Percentiles rank a stretch among this genome's conserved stretches.
These are phyloP conservation scores for Myriosclerotinia duriaeana DNA, from an alignment of 2,329 filamentous ascomycete species.

Conservation along the genomic window DNA sequence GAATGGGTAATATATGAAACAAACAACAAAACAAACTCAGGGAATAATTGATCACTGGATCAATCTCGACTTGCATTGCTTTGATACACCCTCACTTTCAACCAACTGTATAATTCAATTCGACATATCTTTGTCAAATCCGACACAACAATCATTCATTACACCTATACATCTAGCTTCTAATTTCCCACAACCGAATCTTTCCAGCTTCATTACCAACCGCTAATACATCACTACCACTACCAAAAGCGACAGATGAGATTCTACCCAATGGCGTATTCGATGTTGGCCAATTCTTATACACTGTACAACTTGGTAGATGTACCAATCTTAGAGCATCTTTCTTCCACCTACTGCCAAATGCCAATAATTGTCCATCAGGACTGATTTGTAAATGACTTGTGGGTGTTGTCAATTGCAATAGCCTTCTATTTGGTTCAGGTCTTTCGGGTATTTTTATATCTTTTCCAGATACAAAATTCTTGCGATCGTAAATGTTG, in stretches of 20 bases:
- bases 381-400: conserved; percentile 78
- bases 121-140: background rate
- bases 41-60: background rate
- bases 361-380: conserved; percentile 85
- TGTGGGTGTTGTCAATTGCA: conserved; percentile 84
- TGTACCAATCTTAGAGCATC: conserved; percentile 87
- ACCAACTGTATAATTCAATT: background rate
- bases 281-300: conserved; percentile 93
- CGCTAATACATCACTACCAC: conserved; percentile 67
- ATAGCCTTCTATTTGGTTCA: conserved; percentile 69
- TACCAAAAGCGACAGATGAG: conserved; percentile 68
- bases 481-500: conserved; percentile 82
- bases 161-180: conserved; percentile 49
- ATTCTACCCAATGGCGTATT: conserved; percentile 86
- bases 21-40: too few relatives aligned
- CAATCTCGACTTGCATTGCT: background rate
- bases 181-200: conserved; percentile 87
- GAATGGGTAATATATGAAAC: too few relatives aligned
- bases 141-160: conserved; percentile 14
- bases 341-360: conserved; percentile 83
- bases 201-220: conserved; percentile 88
- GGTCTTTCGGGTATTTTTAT: conserved; percentile 64
- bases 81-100: background rate
- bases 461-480: conserved; percentile 43
- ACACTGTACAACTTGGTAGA: conserved; percentile 88